Evolutionary conservation across 1,284 basidiomycete species (phyloP), one percentile per base, ranked within the genome.

Genomic region (Boletus sp.): DNA sequence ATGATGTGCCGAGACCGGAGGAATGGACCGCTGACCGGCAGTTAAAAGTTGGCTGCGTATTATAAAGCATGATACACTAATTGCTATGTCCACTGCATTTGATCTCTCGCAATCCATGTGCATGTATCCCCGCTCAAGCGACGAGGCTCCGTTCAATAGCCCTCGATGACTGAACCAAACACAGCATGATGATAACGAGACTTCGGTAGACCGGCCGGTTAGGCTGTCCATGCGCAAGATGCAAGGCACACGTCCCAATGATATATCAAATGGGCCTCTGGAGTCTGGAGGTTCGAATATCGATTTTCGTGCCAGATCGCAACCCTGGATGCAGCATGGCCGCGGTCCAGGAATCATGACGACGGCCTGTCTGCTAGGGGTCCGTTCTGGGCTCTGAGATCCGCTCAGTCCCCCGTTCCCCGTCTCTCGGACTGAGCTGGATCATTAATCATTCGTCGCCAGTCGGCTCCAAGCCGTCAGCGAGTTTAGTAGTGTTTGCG

Each of bases 81-180:
- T 67, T 43, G 54, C 50, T 55, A 41, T 68, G 57, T 65, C 51
- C 59, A 63, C 47, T 56, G 64, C 63, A 67, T 61, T 57, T 52
- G 56, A 48, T 53, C 31, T 45, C 42, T 49, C 11, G 56, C 60
- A 73, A 70, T 71, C 47, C 50, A 70, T 58, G 11, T 51, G 45
- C 42, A 60, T 35, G 41, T 47, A 67, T 69, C 66, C 69, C 71
- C 71, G 43, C 69, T 73, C 72, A 63, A 59, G 7, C 41, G 45
- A 29, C 56, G 51, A 13, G 13, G 27, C 5, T 35, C 53, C 46
- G 16, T 29, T 55, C 31, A 11, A 56, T 53, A 20, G 8, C 51
- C 54, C 8, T 31, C 22, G 48, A 18, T 44, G 47, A 12, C 18
- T 47, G n/a, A n/a, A 7, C 22, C 29, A n/a, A 33, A 27, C 44